phyloP scores from a whole-genome alignment of 176 grass and related monocot genomes.

The Lolium rigidum region DNA sequence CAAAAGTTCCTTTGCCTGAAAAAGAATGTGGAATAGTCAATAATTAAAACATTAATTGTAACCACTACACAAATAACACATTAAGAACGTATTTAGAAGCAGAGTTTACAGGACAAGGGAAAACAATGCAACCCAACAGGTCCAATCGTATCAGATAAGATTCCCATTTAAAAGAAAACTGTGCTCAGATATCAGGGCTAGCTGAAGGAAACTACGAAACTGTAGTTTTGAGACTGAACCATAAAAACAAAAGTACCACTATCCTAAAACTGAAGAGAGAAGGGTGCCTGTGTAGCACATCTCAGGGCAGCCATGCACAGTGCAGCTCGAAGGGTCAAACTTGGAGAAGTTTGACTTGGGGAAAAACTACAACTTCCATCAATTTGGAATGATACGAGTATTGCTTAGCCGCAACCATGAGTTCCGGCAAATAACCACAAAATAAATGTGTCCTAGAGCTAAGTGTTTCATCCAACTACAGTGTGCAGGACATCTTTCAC shows the following conservation, averaged over 20 bases:
- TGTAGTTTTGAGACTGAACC: not conserved
- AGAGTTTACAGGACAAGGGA: not conserved
- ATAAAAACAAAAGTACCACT: no score
- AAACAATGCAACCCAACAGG: not conserved
- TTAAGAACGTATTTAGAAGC: not conserved
- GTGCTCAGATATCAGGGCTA: slow-evolving; percentile 1
- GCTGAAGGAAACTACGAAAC: not conserved
- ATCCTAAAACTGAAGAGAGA: not conserved
- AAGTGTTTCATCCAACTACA: not conserved
- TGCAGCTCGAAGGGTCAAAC: not conserved
- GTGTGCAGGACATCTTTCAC: not conserved
- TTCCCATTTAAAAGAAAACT: slow-evolving; percentile 17
- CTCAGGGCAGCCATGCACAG: not conserved
- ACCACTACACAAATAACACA: slow-evolving; percentile 2
- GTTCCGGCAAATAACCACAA: not conserved
- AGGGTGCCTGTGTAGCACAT: not conserved
- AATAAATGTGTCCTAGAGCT: not conserved
- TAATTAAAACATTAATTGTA: not conserved
- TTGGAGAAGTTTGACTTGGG: not conserved
- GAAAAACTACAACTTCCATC: not conserved
- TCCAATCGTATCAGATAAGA: slow-evolving; percentile 3
- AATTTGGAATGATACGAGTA: not conserved
- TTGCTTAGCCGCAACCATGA: not conserved
- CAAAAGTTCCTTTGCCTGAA: slow-evolving; percentile 71
- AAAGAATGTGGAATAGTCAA: not conserved